Base-by-base conservation (phyloP, 2,329 filamentous ascomycete species). In the Stachybotrys chlorohalonatus region DNA sequence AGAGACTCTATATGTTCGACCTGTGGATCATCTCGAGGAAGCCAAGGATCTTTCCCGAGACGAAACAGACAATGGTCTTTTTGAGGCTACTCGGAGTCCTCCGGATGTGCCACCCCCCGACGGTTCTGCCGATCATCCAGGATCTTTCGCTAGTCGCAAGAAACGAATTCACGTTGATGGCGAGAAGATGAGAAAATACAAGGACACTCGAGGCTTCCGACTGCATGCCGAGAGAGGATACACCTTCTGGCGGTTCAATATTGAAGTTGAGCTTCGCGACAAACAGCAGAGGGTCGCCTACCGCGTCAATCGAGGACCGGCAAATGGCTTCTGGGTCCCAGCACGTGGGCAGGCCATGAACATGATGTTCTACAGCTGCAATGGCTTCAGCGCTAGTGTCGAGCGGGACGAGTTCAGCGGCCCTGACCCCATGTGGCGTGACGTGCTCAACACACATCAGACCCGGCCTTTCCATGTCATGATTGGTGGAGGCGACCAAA, bases 291-390 rank as follows among this genome's bases (percentile, higher is more conserved):
- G 93, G 46, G 88, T 99, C 59, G 93, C 92, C 0, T 99, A 99
- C 70, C 89, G 92, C 53, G 95, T 99, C 74, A 99, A 99, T 66
- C 81, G 86, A 50, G 93, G 94, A 0, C 92, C 93, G 6, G 84
- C 90, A 2, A 85, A 89, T 53, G 90, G 87, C 1, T 99, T 99
- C 69, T 99, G 94, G 93, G 90, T 99, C 1, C 94, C 95, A 6
- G 87, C 87, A 36, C 82, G 79, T 52, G 87, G 84, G 15, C 81
- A 95, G 68, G 83, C 88, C 2, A 99, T 99, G 94, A 96, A 97
- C 73, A 89, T 96, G 68, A 96, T 97, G 91, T 99, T 96, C 73
- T 83, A 97, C 74, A 96, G 89, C 68, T 96, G 94, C 75, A 99
- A 99, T 68, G 94, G 95, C 2, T 99, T 99, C 75, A 93, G 90